A percentile compares a stretch with the other conserved stretches of the same genome.
Evolutionary conservation across 2,329 filamentous ascomycete species (phyloP).

Genomic region (Arachnomyces sp.): DNA sequence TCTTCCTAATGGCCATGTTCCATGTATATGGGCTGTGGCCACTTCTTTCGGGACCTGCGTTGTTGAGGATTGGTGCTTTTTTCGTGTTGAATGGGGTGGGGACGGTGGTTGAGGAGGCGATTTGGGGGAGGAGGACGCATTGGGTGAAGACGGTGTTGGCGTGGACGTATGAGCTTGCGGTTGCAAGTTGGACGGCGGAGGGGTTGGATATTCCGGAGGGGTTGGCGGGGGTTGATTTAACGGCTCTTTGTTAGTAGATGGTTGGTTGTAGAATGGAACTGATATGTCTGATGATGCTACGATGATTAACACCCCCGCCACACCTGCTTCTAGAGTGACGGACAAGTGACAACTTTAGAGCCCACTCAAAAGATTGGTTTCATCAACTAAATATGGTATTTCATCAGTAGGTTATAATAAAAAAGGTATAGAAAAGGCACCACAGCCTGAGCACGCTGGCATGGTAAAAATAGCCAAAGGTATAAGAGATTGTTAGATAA

Average conservation of each 20-base stretch:
- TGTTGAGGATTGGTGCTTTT: conserved; percentile 28
- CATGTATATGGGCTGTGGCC: conserved; percentile 32
- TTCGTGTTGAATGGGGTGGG: conserved; percentile 34
- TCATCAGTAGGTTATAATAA: too few species aligned
- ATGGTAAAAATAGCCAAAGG: too few species aligned
- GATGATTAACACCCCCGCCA: too few species aligned
- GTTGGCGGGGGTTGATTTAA: conserved; percentile 14
- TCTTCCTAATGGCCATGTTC: conserved; percentile 33
- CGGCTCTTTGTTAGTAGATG: conserved; percentile 13
- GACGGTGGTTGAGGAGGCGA: conserved; percentile 20
- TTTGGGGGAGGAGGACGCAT: conserved; percentile 18
- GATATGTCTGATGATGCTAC: too few species aligned
- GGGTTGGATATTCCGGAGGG: conserved; percentile 17
- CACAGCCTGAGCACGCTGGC: too few species aligned
- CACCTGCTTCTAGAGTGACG: too few species aligned
- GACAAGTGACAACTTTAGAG: too few species aligned
- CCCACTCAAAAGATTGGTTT: too few species aligned
- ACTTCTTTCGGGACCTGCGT: conserved; percentile 23
- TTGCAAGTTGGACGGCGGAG: conserved; percentile 21
- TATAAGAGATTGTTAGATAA: too few species aligned
- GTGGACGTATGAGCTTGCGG: conserved; percentile 20
- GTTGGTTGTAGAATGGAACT: too few species aligned
- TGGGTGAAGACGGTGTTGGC: conserved; percentile 18
- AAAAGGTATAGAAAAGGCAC: too few species aligned
- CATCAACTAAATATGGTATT: too few species aligned